These are phyloP conservation scores for Xylaria sp. DNA, from an alignment of 2,329 filamentous ascomycete species.

Conservation along the genomic window DNA sequence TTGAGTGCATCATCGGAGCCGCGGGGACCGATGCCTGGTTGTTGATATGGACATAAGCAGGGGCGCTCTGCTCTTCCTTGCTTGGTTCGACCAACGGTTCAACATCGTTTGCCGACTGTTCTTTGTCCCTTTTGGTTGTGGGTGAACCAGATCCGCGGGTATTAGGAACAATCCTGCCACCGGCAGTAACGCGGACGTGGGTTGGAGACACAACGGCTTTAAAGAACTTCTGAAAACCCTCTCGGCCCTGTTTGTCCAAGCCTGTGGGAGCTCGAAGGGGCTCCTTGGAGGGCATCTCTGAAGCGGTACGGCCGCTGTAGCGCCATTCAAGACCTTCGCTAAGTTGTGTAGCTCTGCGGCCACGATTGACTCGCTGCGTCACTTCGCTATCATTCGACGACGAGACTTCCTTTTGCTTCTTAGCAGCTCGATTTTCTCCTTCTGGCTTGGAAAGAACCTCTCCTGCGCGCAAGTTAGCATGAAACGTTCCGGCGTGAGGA, in stretches of 20 bases:
- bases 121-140: conserved; percentile 45
- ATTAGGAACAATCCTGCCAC: conserved; percentile 62
- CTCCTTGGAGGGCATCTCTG: conserved; percentile 39
- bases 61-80: conserved; percentile 20
- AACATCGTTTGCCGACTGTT: conserved; percentile 31
- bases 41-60: conserved; percentile 7
- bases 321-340: conserved; percentile 34
- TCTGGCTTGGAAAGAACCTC: conserved; percentile 29
- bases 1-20: conserved; percentile 14
- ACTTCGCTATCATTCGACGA: conserved; percentile 35
- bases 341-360: conserved; percentile 19
- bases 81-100: conserved; percentile 23
- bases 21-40: conserved; percentile 21
- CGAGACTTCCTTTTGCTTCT: conserved; percentile 33
- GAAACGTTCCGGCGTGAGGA: background rate
- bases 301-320: conserved; percentile 43
- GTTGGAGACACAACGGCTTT: conserved; percentile 63
- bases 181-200: conserved; percentile 61
- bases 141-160: conserved; percentile 51
- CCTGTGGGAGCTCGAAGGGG: conserved; percentile 51
- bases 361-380: conserved; percentile 31
- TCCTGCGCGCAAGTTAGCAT: conserved; percentile 8
- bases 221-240: conserved; percentile 64
- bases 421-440: conserved; percentile 22
- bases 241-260: conserved; percentile 50